phyloP scores from a whole-genome alignment of 306 rosid genomes.

The Ammopiptanthus mongolicus region DNA sequence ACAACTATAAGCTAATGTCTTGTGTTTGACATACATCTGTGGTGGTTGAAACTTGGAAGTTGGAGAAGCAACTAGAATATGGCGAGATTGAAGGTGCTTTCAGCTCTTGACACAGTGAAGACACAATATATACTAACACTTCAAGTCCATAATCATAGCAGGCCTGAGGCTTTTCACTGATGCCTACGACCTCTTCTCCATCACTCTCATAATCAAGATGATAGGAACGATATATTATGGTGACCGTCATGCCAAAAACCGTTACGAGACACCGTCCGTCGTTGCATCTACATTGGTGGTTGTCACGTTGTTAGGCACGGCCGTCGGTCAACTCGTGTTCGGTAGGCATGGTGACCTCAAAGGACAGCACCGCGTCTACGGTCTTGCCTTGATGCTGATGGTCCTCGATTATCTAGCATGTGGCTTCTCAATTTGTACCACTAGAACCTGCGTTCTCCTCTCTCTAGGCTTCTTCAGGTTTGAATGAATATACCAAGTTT shows the following conservation, averaged over 20 bases:
- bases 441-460: slow-evolving; percentile 39
- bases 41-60: not conserved
- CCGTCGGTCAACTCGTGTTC: slow-evolving; percentile 51
- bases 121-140: slow-evolving; percentile 75
- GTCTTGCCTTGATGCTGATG: slow-evolving; percentile 53
- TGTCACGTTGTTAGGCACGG: slow-evolving; percentile 48
- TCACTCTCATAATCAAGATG: slow-evolving; percentile 44
- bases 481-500: not conserved
- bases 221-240: slow-evolving; percentile 51
- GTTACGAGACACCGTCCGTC: not conserved
- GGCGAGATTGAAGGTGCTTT: slow-evolving; percentile 59
- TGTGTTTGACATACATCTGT: too few species aligned
- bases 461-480: slow-evolving; percentile 54
- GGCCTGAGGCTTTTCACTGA: slow-evolving; percentile 90
- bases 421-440: slow-evolving; percentile 62
- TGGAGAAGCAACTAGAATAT: not conserved
- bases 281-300: slow-evolving; percentile 36
- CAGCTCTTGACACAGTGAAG: slow-evolving; percentile 61
- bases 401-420: slow-evolving; percentile 47
- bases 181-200: slow-evolving; percentile 66
- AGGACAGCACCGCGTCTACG: slow-evolving; percentile 62
- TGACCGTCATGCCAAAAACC: not conserved
- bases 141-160: slow-evolving; percentile 75
- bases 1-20: too few species aligned
- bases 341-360: slow-evolving; percentile 58